phyloP scores from a whole-genome alignment of 345 rosid genomes.

The Eucalyptus grandis region DNA sequence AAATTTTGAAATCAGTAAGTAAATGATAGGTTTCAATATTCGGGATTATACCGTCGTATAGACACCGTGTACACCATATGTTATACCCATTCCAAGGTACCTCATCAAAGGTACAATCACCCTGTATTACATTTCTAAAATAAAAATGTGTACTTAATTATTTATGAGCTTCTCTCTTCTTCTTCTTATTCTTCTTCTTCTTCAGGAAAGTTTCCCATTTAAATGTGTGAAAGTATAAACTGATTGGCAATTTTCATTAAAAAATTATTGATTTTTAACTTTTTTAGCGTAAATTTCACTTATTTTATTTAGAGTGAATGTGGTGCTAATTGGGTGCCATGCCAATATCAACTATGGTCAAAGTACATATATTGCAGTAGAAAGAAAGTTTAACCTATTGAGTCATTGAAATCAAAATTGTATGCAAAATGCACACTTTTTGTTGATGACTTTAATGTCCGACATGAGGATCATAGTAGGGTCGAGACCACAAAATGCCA shows the following conservation, averaged over 20 bases:
- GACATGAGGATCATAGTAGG: rapidly evolving
- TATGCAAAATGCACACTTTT: not conserved
- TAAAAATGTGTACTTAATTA: not conserved
- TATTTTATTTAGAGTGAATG: not conserved
- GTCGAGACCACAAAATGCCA: not conserved
- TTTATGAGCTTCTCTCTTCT: not conserved
- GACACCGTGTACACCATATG: not conserved
- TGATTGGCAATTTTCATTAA: not conserved
- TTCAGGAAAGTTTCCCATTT: not conserved
- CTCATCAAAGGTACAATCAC: rapidly evolving
- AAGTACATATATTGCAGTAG: rapidly evolving
- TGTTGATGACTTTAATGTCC: not conserved
- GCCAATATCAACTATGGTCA: rapidly evolving
- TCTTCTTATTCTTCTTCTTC: too few relatives aligned
- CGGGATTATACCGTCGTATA: rapidly evolving
- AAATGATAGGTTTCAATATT: not conserved
- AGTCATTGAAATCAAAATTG: not conserved
- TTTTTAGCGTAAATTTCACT: not conserved
- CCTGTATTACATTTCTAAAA: not conserved
- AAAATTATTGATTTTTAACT: too few relatives aligned
- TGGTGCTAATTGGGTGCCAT: not conserved
- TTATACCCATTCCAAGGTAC: not conserved
- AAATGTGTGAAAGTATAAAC: not conserved
- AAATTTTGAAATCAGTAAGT: not conserved
- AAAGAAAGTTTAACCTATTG: not conserved